These are phyloP conservation scores for Microbotryum lychnidis-dioicae DNA, from an alignment of 1,284 basidiomycete species.

Conservation along the genomic window DNA sequence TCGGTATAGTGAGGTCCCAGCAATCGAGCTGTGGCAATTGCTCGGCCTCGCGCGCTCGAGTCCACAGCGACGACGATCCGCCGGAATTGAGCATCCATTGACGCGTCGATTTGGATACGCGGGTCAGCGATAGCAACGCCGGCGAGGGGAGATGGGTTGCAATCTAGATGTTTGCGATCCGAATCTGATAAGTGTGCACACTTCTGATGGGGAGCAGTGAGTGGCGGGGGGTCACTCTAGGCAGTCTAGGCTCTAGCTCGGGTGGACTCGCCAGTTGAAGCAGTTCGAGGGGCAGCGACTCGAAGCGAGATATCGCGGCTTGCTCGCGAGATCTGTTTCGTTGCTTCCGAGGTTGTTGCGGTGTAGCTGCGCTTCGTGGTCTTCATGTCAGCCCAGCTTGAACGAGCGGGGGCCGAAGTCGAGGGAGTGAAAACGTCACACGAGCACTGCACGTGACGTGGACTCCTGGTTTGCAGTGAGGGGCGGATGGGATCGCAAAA, in stretches of 20 bases:
- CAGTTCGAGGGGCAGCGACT: slow-evolving; percentile 10
- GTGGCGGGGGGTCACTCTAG: background rate
- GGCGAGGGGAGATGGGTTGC: slow-evolving; percentile 1
- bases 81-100: background rate
- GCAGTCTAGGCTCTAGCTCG: too few relatives aligned
- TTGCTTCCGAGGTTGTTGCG: too few relatives aligned
- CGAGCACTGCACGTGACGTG: too few relatives aligned
- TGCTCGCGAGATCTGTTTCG: too few relatives aligned
- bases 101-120: background rate
- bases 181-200: background rate
- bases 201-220: background rate
- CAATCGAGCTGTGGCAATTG: slow-evolving; percentile 6
- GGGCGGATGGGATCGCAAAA: too few relatives aligned
- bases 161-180: background rate
- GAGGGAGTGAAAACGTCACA: too few relatives aligned
- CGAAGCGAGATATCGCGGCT: background rate
- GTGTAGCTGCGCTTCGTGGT: too few relatives aligned
- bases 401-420: too few relatives aligned
- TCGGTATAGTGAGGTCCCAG: background rate
- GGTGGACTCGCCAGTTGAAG: slow-evolving; percentile 9
- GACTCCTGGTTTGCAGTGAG: too few relatives aligned
- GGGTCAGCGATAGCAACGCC: slow-evolving; percentile 7
- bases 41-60: background rate
- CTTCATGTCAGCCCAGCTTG: too few relatives aligned
- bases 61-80: background rate